These are phyloP conservation scores for Oenanthe javanica DNA, from an alignment of 140 eudicot species.

Conservation along the genomic window DNA sequence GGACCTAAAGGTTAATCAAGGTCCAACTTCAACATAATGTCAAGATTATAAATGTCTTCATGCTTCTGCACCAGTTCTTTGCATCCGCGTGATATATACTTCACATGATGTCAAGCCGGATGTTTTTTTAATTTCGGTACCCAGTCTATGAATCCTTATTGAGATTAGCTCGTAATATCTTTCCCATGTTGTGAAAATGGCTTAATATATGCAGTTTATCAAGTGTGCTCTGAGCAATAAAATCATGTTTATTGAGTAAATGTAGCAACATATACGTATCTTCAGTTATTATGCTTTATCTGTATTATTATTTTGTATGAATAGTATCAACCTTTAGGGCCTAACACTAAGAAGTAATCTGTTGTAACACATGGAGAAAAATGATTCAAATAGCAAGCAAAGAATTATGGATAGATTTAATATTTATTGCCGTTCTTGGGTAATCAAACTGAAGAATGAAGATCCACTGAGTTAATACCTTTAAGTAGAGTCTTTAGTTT, in stretches of 20 bases:
- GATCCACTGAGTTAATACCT: not conserved
- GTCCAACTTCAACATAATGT: not conserved
- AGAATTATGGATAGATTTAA: not conserved
- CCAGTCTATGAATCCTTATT: not conserved
- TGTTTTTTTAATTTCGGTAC: not conserved
- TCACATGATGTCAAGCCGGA: not conserved
- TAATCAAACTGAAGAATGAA: not conserved
- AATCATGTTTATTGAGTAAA: not conserved
- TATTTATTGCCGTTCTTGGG: not conserved
- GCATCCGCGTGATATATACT: not conserved
- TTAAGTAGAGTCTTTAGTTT: not conserved
- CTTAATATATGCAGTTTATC: not conserved
- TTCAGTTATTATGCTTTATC: not conserved
- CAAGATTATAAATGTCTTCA: not conserved
- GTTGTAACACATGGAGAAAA: not conserved
- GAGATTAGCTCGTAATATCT: not conserved
- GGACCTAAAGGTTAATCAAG: not conserved
- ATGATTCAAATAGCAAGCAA: not conserved
- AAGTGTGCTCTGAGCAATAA: not conserved
- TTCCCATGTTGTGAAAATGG: not conserved
- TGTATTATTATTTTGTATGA: not conserved
- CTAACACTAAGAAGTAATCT: not conserved
- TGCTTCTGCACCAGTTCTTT: not conserved
- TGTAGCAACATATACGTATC: not conserved
- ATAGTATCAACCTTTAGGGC: not conserved